Base-by-base conservation (phyloP, 23 red algal genomes). In the Agarophyton chilense region DNA sequence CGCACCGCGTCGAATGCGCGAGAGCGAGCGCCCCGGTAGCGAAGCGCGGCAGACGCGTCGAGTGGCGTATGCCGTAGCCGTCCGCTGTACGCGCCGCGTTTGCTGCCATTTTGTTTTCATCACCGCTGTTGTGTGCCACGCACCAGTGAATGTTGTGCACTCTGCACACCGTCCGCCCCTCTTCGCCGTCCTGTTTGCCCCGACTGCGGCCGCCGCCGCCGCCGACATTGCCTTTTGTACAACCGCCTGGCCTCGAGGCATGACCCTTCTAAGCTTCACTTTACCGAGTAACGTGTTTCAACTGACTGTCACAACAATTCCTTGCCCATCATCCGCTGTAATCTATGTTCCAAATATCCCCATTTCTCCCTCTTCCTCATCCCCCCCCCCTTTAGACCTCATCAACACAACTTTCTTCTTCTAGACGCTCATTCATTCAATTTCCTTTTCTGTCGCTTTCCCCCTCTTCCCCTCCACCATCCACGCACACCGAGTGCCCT, bases 251-350 rank as follows among this genome's bases (percentile, higher is more conserved):
- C 33, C 44, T 41, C 75, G 8, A 79, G 35, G 55, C 75, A 53
- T 58, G 31, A 53, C 4, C 50, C 18, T 63, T 38, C 61, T 56
- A 61, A 44, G 25, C 56, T 65, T 51, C 44, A 13, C 34, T 49
- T 56, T 49, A 46, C 55, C 47, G 14, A 54, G 14, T 56, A 65
- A 36, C 61, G 79, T 43, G 42, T 61, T 56, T 56, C 79, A 61
- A 61, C 55, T 63, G 55, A 65, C 28, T 45, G 55, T 44, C 35
- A 83, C 79, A 61, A 63, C 79, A 65, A 32, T 65, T 33, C 79
- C 32, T 83, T 40, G 4, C 56, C 25, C 79, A 46, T 19, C 49
- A 34, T 18, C 57, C 43, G 56, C 26, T 35, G 43, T 44, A 34
- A 61, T 47, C 79, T n/a, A n/a, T n/a, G n/a, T n/a, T n/a, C n/a